Conservation (phyloP, 208 protist species). For the Leishmania turanica region DNA sequence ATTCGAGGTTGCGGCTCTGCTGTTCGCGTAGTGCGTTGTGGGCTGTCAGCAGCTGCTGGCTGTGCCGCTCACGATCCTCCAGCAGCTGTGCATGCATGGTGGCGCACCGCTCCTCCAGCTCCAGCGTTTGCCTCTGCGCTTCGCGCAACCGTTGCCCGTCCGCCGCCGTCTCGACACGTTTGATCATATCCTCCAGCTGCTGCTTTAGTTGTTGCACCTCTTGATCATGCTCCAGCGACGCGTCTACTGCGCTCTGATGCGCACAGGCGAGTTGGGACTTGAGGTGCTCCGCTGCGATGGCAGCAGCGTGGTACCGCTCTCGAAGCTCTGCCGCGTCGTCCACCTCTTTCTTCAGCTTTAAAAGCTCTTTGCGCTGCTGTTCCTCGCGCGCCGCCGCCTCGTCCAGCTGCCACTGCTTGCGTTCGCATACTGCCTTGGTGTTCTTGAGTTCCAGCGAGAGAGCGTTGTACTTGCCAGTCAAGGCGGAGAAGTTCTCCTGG, state of each 20-base stretch:
- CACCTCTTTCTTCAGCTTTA: constrained; percentile 47
- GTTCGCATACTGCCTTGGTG: constrained; percentile 35
- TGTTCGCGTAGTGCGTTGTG: constrained; percentile 80
- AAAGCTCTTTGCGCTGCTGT: constrained; percentile 37
- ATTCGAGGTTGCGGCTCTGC: constrained; percentile 62
- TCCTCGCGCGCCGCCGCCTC: constrained; percentile 43
- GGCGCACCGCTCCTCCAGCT: constrained; percentile 70
- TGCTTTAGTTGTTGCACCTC: constrained; percentile 69
- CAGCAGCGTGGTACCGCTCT: constrained; percentile 46
- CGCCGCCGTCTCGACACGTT: constrained; percentile 56
- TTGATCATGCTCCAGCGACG: constrained; percentile 61
- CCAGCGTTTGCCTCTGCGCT: constrained; percentile 55
- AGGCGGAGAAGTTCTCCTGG: constrained; percentile 77
- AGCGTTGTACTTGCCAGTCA: constrained; percentile 73
- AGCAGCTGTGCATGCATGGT: constrained; percentile 44
- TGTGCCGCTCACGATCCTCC: constrained; percentile 62
- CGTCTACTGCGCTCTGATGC: constrained; percentile 47
- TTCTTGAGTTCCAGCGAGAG: constrained; percentile 49
- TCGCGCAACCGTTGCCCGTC: constrained; percentile 45
- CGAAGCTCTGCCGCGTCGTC: constrained; percentile 45
- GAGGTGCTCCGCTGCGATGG: constrained; percentile 54
- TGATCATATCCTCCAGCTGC: constrained; percentile 68
- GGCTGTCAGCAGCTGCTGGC: constrained; percentile 66
- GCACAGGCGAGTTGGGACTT: constrained; percentile 60
- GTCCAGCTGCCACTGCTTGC: constrained; percentile 37